A percentile compares a stretch with the other conserved stretches of the same genome.
These are phyloP conservation scores for Xylaria scruposa DNA, from an alignment of 495 filamentous ascomycete species.

Conservation along the genomic window DNA sequence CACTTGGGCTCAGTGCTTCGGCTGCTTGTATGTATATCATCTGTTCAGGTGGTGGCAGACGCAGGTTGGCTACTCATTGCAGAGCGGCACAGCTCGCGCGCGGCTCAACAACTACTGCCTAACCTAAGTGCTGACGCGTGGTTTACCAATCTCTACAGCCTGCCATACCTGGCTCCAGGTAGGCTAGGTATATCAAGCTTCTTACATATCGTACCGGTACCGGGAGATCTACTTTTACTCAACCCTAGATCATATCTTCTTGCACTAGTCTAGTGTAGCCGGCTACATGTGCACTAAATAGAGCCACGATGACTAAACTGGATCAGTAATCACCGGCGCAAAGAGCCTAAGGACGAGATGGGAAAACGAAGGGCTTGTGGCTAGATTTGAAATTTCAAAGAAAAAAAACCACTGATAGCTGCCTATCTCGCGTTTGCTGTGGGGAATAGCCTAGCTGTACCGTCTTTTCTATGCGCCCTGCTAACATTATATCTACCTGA, in stretches of 20 bases:
- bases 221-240: not conserved
- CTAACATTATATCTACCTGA: not conserved
- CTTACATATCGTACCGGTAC: not conserved
- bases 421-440: constrained; percentile 11
- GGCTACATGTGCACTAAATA: not conserved
- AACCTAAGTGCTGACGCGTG: not conserved
- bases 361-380: not conserved
- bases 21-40: no score
- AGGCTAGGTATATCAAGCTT: not conserved
- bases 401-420: no score
- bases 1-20: no score
- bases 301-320: not conserved
- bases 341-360: not conserved
- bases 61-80: no score
- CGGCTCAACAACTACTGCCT: not conserved
- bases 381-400: not conserved
- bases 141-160: not conserved
- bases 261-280: not conserved
- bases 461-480: constrained; percentile 9
- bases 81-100: not conserved
- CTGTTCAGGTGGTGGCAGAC: no score
- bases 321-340: not conserved
- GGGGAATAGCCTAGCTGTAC: constrained; percentile 9
- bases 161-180: not conserved
- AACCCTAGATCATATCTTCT: not conserved